Base-by-base conservation (phyloP, 1,139 yeast genomes). In the Pichia sp. region DNA sequence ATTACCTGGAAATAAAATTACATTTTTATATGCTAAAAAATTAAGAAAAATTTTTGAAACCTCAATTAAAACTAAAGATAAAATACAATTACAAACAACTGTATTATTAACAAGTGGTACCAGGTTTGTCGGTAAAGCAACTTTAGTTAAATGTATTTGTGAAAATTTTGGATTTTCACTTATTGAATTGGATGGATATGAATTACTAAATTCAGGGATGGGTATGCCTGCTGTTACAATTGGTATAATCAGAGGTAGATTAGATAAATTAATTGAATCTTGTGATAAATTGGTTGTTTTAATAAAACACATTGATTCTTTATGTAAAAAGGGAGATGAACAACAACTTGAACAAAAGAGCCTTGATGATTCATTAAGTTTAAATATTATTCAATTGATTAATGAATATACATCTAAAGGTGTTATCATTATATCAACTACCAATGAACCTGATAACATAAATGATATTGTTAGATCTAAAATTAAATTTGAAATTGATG, bases 71-170 rank as follows among this genome's bases (percentile, higher is more conserved):
- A 46, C 51, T 4, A 45, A 40, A 4, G 31, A 31, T 1, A 47
- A 41, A 18, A 39, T 48, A 2, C 44, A 41, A 5, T 58, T 85
- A 33, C 73, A 70, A 40, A 81, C 94, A 0, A 72, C 87, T 0
- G 66, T 88, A 0, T 59, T 89, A 26, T 59, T 91, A 24, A 75
- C 74, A 38, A 85, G 96, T 2, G 66, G 78, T 56, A 74, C 79
- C 26, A 68, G 94, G 41, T 89, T 86, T 6, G 76, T 85, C 8
- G 98, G 98, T 0, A 91, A 91, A 55, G 60, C 82, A 0, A 76
- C 81, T 0, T 57, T 84, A 28, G 74, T 86, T 0, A 62, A 73
- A 42, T 74, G 76, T 44, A 56, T 79, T 2, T 70, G 84, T 0
- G 61, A 67, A 7, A 74, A 74, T 30, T 59, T 80, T 40, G 96